Conservation (phyloP, 2,329 filamentous ascomycete species). For the Aspergillus alliaceus region DNA sequence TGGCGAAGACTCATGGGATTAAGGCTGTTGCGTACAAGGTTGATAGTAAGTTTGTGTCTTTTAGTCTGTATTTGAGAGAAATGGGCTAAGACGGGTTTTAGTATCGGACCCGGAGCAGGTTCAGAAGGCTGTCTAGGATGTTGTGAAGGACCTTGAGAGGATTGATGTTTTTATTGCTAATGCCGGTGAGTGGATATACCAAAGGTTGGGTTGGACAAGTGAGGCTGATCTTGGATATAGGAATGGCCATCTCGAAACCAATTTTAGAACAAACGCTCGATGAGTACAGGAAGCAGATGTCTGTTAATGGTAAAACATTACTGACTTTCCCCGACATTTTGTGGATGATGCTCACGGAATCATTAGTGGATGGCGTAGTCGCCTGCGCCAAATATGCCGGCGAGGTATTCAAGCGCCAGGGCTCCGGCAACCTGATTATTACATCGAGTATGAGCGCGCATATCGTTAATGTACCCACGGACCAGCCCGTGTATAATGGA, state of each 20-base stretch:
- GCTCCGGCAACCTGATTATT: conserved; percentile 49
- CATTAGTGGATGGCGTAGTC: conserved; percentile 48
- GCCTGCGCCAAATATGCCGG: conserved; percentile 48
- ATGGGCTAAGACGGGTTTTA: conserved; percentile 12
- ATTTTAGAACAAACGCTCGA: conserved; percentile 55
- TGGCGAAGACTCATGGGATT: conserved; percentile 36
- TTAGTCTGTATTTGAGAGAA: neutral
- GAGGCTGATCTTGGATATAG: conserved; percentile 17
- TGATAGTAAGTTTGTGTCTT: conserved; percentile 26
- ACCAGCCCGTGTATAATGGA: conserved; percentile 59
- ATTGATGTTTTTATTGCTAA: conserved; percentile 49
- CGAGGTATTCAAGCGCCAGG: conserved; percentile 45
- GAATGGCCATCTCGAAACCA: conserved; percentile 56
- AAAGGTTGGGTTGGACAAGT: neutral
- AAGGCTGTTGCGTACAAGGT: conserved; percentile 47
- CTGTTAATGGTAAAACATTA: conserved; percentile 50
- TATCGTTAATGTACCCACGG: conserved; percentile 54
- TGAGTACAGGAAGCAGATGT: conserved; percentile 54
- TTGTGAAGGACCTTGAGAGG: conserved; percentile 42
- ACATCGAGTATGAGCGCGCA: conserved; percentile 52
- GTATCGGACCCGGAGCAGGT: conserved; percentile 45
- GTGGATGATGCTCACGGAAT: neutral
- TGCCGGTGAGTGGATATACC: conserved; percentile 30
- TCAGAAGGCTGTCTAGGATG: conserved; percentile 32
- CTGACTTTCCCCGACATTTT: conserved; percentile 3